Evolutionary conservation across 2,329 filamentous ascomycete species (phyloP).

Genomic region (Sordariomycetes sp.): DNA sequence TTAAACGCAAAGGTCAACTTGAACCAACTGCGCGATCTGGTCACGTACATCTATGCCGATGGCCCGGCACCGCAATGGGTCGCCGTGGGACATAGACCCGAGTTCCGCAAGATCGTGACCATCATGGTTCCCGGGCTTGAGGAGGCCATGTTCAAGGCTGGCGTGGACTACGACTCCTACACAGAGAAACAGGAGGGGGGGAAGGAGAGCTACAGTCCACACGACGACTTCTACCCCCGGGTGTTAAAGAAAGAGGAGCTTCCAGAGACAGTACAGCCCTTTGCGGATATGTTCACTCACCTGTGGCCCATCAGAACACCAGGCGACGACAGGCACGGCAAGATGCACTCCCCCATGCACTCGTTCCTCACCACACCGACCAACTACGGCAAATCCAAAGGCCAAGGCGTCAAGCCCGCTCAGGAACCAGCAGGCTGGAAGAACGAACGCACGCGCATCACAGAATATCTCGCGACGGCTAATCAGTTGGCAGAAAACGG

Average conservation of each 20-base stretch:
- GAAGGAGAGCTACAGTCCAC: slow-evolving; percentile 28
- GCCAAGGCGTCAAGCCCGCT: slow-evolving; percentile 45
- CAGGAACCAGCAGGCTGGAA: slow-evolving; percentile 58
- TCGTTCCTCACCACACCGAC: slow-evolving; percentile 72
- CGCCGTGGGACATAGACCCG: slow-evolving; percentile 49
- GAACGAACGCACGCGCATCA: slow-evolving; percentile 72
- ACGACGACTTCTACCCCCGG: slow-evolving; percentile 52
- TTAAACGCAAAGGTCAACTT: slow-evolving; percentile 55
- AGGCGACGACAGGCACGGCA: slow-evolving; percentile 72
- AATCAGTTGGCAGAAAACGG: slow-evolving; percentile 76
- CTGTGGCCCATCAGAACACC: slow-evolving; percentile 85
- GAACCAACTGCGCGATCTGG: slow-evolving; percentile 51
- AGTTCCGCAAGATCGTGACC: slow-evolving; percentile 71
- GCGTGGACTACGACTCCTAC: slow-evolving; percentile 39
- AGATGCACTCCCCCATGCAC: slow-evolving; percentile 79
- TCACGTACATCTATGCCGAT: slow-evolving; percentile 60
- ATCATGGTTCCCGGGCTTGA: slow-evolving; percentile 91
- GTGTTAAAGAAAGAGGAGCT: slow-evolving; percentile 40
- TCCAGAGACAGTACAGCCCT: slow-evolving; percentile 48
- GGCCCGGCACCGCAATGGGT: slow-evolving; percentile 58
- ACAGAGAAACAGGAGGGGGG: slow-evolving; percentile 22
- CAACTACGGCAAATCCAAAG: slow-evolving; percentile 54
- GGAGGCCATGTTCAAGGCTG: slow-evolving; percentile 73
- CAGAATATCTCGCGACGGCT: slow-evolving; percentile 62
- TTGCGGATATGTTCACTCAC: slow-evolving; percentile 77